Conservation (phyloP, 1,139 yeast species). For the Hyphopichia wangnamkhiaoensis region DNA sequence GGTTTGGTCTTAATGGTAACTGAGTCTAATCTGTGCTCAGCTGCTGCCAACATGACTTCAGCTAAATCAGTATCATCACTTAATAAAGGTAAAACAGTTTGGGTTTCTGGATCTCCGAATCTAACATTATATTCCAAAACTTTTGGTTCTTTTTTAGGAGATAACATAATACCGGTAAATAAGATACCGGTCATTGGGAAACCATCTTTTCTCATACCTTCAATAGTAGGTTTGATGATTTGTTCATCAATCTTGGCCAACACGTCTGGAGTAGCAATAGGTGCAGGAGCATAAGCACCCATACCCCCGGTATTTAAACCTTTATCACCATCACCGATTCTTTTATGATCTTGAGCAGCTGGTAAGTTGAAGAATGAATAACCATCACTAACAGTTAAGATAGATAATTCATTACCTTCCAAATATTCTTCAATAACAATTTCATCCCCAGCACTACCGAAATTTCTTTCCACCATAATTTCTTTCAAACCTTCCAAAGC, state of each 20-base stretch:
- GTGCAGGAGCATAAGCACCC: constrained; percentile 99
- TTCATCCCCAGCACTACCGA: constrained; percentile 94
- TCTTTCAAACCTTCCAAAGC: constrained; percentile 82
- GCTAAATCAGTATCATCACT: constrained; percentile 86
- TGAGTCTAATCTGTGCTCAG: constrained; percentile 91
- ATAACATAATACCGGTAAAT: constrained; percentile 95
- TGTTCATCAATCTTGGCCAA: constrained; percentile 67
- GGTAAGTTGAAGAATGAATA: constrained; percentile 90
- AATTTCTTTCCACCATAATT: constrained; percentile 86
- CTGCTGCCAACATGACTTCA: constrained; percentile 88
- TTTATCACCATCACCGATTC: constrained; percentile 88
- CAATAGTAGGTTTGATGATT: constrained; percentile 87
- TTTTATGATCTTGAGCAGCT: constrained; percentile 97
- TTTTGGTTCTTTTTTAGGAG: constrained; percentile 78
- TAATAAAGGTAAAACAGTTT: constrained; percentile 87
- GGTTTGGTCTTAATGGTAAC: constrained; percentile 64
- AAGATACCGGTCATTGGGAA: constrained; percentile 94
- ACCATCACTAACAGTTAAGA: constrained; percentile 92
- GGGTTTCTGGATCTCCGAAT: constrained; percentile 99
- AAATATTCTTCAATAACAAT: constrained; percentile 95
- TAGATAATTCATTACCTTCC: constrained; percentile 96
- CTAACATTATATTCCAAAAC: constrained; percentile 96
- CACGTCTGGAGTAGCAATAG: constrained; percentile 74
- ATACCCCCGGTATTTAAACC: constrained; percentile 99
- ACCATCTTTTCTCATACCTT: constrained; percentile 95